Conservation (phyloP, 257 asterid genomes). For the Penstemon eatonii region DNA sequence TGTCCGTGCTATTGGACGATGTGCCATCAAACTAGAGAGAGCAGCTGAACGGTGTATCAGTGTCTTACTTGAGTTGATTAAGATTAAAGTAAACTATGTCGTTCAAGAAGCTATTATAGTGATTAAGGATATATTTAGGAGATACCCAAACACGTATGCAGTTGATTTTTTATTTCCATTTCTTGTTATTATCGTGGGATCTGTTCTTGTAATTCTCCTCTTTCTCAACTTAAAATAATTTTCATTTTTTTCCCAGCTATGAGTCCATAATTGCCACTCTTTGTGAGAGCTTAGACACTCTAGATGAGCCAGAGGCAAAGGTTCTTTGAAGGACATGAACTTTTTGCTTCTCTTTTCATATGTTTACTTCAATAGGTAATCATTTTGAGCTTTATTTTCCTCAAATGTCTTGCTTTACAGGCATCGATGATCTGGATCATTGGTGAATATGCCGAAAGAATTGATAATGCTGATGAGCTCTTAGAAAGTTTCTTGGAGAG, state of each 20-base stretch:
- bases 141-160: slow-evolving; percentile 98
- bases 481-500: slow-evolving; percentile 96
- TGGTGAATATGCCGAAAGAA: slow-evolving; percentile 99
- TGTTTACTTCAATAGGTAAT: slow-evolving; percentile 20
- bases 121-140: slow-evolving; percentile 95
- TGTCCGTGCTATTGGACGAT: slow-evolving; percentile 98
- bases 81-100: slow-evolving; percentile 98
- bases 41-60: slow-evolving; percentile 99
- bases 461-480: slow-evolving; percentile 99
- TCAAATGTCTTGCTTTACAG: slow-evolving; percentile 43
- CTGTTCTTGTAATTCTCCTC: slow-evolving; percentile 22
- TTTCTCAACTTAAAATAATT: slow-evolving; percentile 13
- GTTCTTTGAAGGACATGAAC: slow-evolving; percentile 38
- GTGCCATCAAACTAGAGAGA: slow-evolving; percentile 99
- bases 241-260: slow-evolving; percentile 48
- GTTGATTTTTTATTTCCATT: slow-evolving; percentile 17
- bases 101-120: slow-evolving; percentile 99
- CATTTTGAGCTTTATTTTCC: slow-evolving; percentile 26
- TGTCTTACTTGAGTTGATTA: slow-evolving; percentile 97
- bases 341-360: slow-evolving; percentile 18
- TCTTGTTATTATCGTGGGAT: slow-evolving; percentile 16
- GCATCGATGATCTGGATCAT: slow-evolving; percentile 99
- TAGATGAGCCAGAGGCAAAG: slow-evolving; percentile 99
- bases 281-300: slow-evolving; percentile 95
- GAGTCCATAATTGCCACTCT: slow-evolving; percentile 98